These are phyloP conservation scores for Exophiala bonariae DNA, from an alignment of 2,329 filamentous ascomycete genomes.

Conservation along the genomic window DNA sequence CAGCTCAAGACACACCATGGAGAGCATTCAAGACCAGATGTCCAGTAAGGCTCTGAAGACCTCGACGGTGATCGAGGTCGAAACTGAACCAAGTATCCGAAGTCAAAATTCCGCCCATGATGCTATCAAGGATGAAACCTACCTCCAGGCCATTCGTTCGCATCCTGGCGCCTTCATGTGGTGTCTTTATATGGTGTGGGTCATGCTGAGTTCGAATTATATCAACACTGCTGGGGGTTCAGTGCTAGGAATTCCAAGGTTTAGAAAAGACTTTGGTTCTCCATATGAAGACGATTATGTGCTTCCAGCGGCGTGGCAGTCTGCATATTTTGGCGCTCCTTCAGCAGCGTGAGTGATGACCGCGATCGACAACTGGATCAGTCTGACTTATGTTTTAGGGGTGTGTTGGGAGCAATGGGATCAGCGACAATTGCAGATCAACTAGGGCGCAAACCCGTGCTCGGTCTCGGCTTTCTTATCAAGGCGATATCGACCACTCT, in stretches of 20 bases:
- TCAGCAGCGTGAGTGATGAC: slow-evolving; percentile 12
- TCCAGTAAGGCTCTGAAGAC: too few species aligned
- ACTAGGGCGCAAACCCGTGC: slow-evolving; percentile 37
- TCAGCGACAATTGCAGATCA: slow-evolving; percentile 39
- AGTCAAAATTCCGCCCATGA: too few species aligned
- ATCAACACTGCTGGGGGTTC: slow-evolving; percentile 39
- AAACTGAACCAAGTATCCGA: too few species aligned
- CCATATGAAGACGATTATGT: slow-evolving; percentile 43
- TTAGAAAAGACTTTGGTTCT: slow-evolving; percentile 57
- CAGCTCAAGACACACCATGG: too few species aligned
- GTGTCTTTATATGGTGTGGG: slow-evolving; percentile 17
- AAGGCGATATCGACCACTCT: slow-evolving; percentile 31
- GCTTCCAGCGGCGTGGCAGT: slow-evolving; percentile 52
- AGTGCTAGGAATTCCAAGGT: slow-evolving; percentile 59
- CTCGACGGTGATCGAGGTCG: not conserved
- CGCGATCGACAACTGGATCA: not conserved
- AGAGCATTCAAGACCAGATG: too few species aligned
- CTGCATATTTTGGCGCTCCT: slow-evolving; percentile 42
- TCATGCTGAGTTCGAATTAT: slow-evolving; percentile 14
- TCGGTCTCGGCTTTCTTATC: slow-evolving; percentile 23
- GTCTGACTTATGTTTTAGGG: not conserved
- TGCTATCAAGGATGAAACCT: too few species aligned
- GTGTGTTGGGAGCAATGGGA: slow-evolving; percentile 10
- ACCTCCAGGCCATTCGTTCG: not conserved
- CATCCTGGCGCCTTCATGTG: slow-evolving; percentile 8